Percentiles rank a stretch among this genome's conserved stretches.
Evolutionary conservation across 1,284 basidiomycete genomes (phyloP).

Genomic region (Trichosporon sp.): DNA sequence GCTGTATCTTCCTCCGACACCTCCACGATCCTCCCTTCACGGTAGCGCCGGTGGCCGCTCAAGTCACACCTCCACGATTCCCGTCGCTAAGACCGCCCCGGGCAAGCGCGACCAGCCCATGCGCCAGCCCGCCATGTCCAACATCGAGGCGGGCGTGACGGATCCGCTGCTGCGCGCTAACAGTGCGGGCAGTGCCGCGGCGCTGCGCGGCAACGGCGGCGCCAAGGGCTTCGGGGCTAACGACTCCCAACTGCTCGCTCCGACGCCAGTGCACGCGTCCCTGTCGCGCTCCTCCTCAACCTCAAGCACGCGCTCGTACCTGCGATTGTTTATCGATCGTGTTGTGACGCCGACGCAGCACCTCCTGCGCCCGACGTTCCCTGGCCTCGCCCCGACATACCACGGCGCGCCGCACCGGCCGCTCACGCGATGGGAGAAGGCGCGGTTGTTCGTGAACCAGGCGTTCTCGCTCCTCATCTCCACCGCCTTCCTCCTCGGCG

Average conservation of each 20-base stretch:
- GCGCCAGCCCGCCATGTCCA: background rate
- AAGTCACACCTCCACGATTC: background rate
- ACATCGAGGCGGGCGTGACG: background rate
- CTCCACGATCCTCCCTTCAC: background rate
- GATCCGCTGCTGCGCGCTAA: background rate
- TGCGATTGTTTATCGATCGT: constrained; percentile 47
- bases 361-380: constrained; percentile 47
- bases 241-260: constrained; percentile 26
- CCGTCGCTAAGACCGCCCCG: background rate
- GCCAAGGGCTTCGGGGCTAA: background rate
- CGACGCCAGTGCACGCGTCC: constrained; percentile 19
- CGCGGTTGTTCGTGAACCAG: constrained; percentile 53
- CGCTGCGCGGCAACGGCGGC: background rate
- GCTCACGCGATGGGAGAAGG: constrained; percentile 28
- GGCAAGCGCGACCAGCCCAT: background rate
- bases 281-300: constrained; percentile 30
- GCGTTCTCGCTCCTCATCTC: constrained; percentile 53
- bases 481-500: constrained; percentile 53
- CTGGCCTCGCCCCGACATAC: constrained; percentile 48
- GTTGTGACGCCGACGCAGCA: constrained; percentile 46
- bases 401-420: constrained; percentile 38
- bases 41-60: background rate
- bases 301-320: constrained; percentile 25
- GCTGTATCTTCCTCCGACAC: background rate
- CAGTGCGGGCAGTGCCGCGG: background rate